Conservation (phyloP, 2,329 filamentous ascomycete species). For the Endoconidiophora laricicola region DNA sequence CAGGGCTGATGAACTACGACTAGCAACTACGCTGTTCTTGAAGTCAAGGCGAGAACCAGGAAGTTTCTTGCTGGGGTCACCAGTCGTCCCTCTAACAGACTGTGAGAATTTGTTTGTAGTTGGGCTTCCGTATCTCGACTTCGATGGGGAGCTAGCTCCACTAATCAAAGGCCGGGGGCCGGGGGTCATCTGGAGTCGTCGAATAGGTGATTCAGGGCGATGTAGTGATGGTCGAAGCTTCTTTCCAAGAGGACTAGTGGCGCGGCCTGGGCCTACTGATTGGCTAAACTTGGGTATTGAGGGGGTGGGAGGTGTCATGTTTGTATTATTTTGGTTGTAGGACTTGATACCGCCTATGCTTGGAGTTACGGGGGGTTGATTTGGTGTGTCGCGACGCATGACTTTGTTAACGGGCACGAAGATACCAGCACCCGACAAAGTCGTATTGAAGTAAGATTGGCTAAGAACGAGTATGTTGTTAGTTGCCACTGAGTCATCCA, state of each 20-base stretch:
- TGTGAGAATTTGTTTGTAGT: slow-evolving; percentile 36
- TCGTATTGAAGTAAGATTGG: slow-evolving; percentile 66
- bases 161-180: slow-evolving; percentile 37
- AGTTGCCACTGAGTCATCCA: slow-evolving; percentile 1
- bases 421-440: slow-evolving; percentile 67
- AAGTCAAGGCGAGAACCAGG: slow-evolving; percentile 28
- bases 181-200: slow-evolving; percentile 48
- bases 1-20: slow-evolving; percentile 43
- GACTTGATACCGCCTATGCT: slow-evolving; percentile 36
- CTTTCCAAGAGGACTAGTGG: slow-evolving; percentile 52
- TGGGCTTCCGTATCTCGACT: slow-evolving; percentile 42
- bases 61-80: slow-evolving; percentile 43
- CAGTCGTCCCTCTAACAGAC: slow-evolving; percentile 43
- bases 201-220: slow-evolving; percentile 72
- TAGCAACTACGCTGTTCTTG: slow-evolving; percentile 31
- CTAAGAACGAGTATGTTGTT: slow-evolving; percentile 21
- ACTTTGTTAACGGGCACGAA: slow-evolving; percentile 81
- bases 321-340: slow-evolving; percentile 39
- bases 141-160: slow-evolving; percentile 24
- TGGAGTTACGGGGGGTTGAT: slow-evolving; percentile 48
- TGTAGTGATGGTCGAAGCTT: slow-evolving; percentile 56
- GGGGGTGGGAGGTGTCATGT: slow-evolving; percentile 47
- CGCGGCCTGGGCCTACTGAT: slow-evolving; percentile 61
- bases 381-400: slow-evolving; percentile 45
- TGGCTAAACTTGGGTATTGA: slow-evolving; percentile 69